Conservation (phyloP, 305 asterid genomes). For the Rubia balearica region DNA sequence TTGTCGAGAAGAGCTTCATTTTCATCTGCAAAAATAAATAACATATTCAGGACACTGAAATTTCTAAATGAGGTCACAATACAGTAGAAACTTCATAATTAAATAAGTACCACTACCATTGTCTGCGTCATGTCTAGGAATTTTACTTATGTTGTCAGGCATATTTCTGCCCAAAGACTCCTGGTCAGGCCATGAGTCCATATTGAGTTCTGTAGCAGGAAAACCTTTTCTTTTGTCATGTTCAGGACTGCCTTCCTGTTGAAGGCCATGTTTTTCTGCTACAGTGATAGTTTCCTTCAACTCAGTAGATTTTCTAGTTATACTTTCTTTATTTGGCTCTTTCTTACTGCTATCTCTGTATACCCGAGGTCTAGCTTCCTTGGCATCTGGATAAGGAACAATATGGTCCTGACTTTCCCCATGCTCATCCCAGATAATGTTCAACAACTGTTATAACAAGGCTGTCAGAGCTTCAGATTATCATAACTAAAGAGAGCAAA, state of each 20-base stretch:
- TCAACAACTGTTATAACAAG: conserved; percentile 51
- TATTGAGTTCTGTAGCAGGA: conserved; percentile 27
- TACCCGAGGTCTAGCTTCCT: conserved; percentile 37
- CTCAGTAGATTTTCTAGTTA: conserved; percentile 31
- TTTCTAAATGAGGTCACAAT: not conserved
- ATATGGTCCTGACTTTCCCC: conserved; percentile 66
- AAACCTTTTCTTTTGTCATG: conserved; percentile 29
- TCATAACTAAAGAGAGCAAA: conserved; percentile 15
- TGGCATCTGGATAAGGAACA: conserved; percentile 69
- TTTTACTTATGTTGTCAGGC: conserved; percentile 26
- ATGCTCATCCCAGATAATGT: conserved; percentile 77
- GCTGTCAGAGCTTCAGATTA: conserved; percentile 5
- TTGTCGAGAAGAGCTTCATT: conserved; percentile 32
- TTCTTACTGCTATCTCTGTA: conserved; percentile 41
- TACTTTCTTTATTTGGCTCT: conserved; percentile 38
- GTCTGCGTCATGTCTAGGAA: conserved; percentile 24
- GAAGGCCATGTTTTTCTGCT: conserved; percentile 28
- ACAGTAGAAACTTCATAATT: conserved; percentile 5
- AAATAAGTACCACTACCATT: conserved; percentile 29
- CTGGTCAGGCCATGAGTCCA: conserved; percentile 37
- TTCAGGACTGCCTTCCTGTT: conserved; percentile 35
- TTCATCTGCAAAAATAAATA: conserved; percentile 32
- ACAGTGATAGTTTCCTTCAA: conserved; percentile 37
- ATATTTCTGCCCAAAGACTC: conserved; percentile 30
- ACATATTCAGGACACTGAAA: conserved; percentile 17